phyloP scores from a whole-genome alignment of 805 yeast genomes.

The Monosporozyma siamensis region DNA sequence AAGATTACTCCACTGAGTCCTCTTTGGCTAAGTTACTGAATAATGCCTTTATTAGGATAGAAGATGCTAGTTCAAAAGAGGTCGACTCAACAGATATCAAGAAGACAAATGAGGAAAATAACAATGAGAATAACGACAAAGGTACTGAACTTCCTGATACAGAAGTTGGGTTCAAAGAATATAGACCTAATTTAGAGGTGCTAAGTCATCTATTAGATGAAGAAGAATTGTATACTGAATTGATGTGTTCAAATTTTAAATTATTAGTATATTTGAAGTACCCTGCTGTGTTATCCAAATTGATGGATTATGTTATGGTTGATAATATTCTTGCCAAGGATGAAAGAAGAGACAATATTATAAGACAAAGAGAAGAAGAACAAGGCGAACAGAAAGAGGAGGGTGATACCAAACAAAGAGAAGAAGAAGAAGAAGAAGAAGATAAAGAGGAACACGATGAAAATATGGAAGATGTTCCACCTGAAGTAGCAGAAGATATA shows the following conservation, averaged over 20 bases:
- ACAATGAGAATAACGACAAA: slow-evolving; percentile 21
- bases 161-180: slow-evolving; percentile 29
- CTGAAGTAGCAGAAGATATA: slow-evolving; percentile 32
- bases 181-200: slow-evolving; percentile 34
- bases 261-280: slow-evolving; percentile 72
- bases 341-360: slow-evolving; percentile 6
- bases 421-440: slow-evolving; percentile 16
- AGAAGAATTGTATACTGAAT: slow-evolving; percentile 63
- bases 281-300: slow-evolving; percentile 59
- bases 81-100: no score
- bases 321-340: slow-evolving; percentile 8
- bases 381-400: slow-evolving; percentile 9
- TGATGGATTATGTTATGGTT: slow-evolving; percentile 56
- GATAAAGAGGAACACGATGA: slow-evolving; percentile 30
- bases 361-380: not conserved
- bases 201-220: slow-evolving; percentile 62
- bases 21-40: slow-evolving; percentile 42
- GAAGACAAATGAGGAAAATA: slow-evolving; percentile 5
- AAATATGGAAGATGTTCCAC: slow-evolving; percentile 10
- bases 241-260: slow-evolving; percentile 61
- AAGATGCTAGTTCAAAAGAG: no score
- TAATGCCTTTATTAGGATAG: slow-evolving; percentile 28
- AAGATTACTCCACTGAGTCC: slow-evolving; percentile 47
- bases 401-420: no score
- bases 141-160: slow-evolving; percentile 24